A percentile compares a stretch with the other conserved stretches of the same genome.
Conservation (phyloP, 352 stramenopile species). For the Globisporangium nagaii region DNA sequence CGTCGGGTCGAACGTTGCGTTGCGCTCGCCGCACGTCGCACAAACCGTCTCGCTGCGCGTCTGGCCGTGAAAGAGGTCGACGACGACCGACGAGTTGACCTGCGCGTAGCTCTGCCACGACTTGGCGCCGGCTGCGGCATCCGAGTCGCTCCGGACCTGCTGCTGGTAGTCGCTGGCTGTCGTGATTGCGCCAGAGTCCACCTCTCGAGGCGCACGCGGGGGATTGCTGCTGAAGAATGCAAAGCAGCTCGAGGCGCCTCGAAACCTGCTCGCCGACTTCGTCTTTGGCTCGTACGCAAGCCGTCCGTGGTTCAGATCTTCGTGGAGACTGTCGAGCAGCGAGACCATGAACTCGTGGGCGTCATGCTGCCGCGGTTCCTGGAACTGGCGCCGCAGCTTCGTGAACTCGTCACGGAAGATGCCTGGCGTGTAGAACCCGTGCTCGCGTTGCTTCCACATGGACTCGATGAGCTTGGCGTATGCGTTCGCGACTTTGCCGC, state of each 20-base stretch:
- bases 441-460: conserved; percentile 54
- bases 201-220: neutral
- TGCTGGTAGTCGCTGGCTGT: neutral
- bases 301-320: conserved; percentile 91
- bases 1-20: conserved; percentile 96
- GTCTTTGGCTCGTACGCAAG: neutral
- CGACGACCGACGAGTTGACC: conserved; percentile 93
- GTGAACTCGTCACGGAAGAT: conserved; percentile 71
- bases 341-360: conserved; percentile 94
- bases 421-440: conserved; percentile 39
- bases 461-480: conserved; percentile 80
- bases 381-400: conserved; percentile 51
- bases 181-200: neutral
- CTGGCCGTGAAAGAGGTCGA: conserved; percentile 95
- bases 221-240: conserved; percentile 13
- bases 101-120: conserved; percentile 91
- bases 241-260: conserved; percentile 15
- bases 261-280: conserved; percentile 1
- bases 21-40: conserved; percentile 87
- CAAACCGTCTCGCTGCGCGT: conserved; percentile 94
- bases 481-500: conserved; percentile 84
- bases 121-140: conserved; percentile 79
- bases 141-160: conserved; percentile 18
- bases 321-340: conserved; percentile 96
- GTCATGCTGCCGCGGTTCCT: conserved; percentile 92